Conservation (phyloP, 768 basidiomycete species). For the Boletus subparvulus region DNA sequence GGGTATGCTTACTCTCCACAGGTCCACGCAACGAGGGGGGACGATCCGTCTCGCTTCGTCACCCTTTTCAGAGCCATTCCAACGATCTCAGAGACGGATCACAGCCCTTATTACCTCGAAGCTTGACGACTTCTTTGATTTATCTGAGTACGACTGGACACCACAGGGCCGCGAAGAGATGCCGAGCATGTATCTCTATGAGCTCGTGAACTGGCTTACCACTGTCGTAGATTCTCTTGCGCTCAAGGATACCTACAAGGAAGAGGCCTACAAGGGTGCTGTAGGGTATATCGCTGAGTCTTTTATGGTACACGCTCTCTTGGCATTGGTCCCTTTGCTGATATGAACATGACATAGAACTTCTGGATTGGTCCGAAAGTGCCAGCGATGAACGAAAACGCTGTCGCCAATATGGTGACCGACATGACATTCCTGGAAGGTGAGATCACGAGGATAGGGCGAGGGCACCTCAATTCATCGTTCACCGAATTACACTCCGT, state of each 20-base stretch:
- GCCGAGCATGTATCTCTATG: slow-evolving; percentile 93
- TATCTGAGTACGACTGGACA: slow-evolving; percentile 95
- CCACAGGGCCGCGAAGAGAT: slow-evolving; percentile 65
- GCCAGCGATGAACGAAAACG: slow-evolving; percentile 82
- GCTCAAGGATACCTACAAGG: slow-evolving; percentile 83
- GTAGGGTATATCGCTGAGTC: slow-evolving; percentile 85
- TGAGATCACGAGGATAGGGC: slow-evolving; percentile 76
- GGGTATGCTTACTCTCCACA: slow-evolving; percentile 31
- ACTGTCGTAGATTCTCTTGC: slow-evolving; percentile 90
- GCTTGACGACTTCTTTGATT: slow-evolving; percentile 92
- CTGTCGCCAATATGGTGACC: slow-evolving; percentile 78
- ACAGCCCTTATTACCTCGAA: slow-evolving; percentile 84
- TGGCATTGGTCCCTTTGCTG: not conserved
- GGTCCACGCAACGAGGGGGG: slow-evolving; percentile 82
- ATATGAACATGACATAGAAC: slow-evolving; percentile 44
- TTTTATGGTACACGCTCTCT: slow-evolving; percentile 65
- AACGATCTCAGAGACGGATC: slow-evolving; percentile 71
- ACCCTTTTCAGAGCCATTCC: slow-evolving; percentile 70
- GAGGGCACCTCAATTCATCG: slow-evolving; percentile 63
- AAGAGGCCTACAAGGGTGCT: slow-evolving; percentile 86
- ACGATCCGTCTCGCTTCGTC: slow-evolving; percentile 65
- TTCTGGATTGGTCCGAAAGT: slow-evolving; percentile 78
- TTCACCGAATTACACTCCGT: slow-evolving; percentile 83
- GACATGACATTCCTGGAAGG: slow-evolving; percentile 88
- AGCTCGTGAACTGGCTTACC: slow-evolving; percentile 93